These are phyloP conservation scores for Tieghemostelium lacteum DNA, from an alignment of 78 protist species.

Conservation along the genomic window DNA sequence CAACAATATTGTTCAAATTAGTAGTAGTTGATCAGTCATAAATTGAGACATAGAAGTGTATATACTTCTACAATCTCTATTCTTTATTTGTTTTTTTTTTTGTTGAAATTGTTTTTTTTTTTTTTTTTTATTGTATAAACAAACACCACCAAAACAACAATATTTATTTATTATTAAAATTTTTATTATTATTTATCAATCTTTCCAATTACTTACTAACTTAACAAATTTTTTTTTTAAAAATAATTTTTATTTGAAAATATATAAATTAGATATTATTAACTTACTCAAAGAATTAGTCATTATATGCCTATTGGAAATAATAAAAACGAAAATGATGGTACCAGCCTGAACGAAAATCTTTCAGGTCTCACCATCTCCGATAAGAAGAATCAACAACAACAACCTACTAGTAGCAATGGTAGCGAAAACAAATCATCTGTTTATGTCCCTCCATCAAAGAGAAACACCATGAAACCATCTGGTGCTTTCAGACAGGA, in stretches of 20 bases:
- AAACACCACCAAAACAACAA: too few species aligned
- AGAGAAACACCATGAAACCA: slow-evolving; percentile 7
- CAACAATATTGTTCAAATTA: too few species aligned
- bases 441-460: slow-evolving; percentile 64
- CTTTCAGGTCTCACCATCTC: slow-evolving; percentile 80
- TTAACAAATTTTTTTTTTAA: too few species aligned
- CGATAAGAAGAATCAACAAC: slow-evolving; percentile 27
- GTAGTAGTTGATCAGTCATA: too few species aligned
- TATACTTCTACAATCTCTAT: too few species aligned
- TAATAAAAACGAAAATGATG: slow-evolving; percentile 76
- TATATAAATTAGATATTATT: background rate
- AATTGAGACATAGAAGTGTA: too few species aligned
- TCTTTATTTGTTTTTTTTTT: too few species aligned
- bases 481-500: background rate
- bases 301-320: slow-evolving; percentile 82
- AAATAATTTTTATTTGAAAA: background rate
- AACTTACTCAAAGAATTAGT: slow-evolving; percentile 39
- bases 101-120: too few species aligned
- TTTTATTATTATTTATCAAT: too few species aligned
- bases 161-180: too few species aligned
- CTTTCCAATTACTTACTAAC: too few species aligned
- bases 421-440: background rate
- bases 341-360: slow-evolving; percentile 72
- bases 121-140: too few species aligned
- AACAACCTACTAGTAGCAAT: background rate